Evolutionary conservation across 225 moss, liverwort and hornwort genomes (phyloP).

Genomic region (Bryum argenteum): DNA sequence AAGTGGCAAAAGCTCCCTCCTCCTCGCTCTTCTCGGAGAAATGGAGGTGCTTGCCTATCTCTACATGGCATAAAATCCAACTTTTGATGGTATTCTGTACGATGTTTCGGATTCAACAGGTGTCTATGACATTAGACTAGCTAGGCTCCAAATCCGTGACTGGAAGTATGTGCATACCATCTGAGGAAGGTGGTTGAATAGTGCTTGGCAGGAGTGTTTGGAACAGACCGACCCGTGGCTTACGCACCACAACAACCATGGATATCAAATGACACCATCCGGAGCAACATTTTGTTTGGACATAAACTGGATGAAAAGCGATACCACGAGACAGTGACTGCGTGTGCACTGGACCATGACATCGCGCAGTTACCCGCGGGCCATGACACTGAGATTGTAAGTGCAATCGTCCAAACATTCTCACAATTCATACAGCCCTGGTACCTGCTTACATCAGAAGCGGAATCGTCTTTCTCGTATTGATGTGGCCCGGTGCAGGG

Average conservation of each 20-base stretch:
- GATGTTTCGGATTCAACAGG: no score
- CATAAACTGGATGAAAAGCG: constrained; percentile 54
- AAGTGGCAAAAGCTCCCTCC: constrained; percentile 77
- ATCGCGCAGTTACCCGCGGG: constrained; percentile 63
- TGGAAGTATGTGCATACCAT: no score
- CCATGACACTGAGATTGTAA: constrained; percentile 77
- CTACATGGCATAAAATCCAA: not conserved
- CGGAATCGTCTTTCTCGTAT: no score
- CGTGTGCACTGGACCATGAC: constrained; percentile 84
- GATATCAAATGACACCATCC: constrained; percentile 71
- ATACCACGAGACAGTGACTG: constrained; percentile 47
- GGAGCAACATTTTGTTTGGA: constrained; percentile 60
- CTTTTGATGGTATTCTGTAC: no score
- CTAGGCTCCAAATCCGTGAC: no score
- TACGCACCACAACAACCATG: constrained; percentile 86
- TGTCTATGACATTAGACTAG: no score
- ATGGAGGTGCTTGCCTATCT: constrained; percentile 59
- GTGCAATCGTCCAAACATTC: constrained; percentile 1
- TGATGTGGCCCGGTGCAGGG: constrained; percentile 38
- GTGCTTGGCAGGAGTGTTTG: constrained; percentile 53
- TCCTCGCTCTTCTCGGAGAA: constrained; percentile 73
- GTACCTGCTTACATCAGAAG: no score
- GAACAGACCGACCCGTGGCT: constrained; percentile 47
- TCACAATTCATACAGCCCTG: no score
- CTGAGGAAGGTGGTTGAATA: constrained; percentile 7